Evolutionary conservation across 2,329 filamentous ascomycete genomes (phyloP).

Genomic region (Colletotrichum falcatum): DNA sequence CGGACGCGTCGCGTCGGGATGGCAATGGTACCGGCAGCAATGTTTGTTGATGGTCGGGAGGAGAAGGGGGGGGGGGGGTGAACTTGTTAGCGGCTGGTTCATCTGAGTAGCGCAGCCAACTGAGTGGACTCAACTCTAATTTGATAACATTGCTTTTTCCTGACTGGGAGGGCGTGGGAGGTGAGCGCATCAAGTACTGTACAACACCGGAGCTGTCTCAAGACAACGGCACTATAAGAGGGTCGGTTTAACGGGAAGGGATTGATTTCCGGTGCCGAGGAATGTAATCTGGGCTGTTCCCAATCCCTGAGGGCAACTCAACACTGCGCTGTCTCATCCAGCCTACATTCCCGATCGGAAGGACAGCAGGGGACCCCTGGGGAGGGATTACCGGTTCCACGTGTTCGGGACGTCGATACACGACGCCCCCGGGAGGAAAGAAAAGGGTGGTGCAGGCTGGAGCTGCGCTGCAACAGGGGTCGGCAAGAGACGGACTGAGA

Average conservation of each 20-base stretch:
- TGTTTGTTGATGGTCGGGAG: slow-evolving; percentile 33
- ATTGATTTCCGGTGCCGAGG: slow-evolving; percentile 7
- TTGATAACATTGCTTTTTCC: slow-evolving; percentile 29
- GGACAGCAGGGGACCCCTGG: slow-evolving; percentile 10
- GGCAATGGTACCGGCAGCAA: slow-evolving; percentile 13
- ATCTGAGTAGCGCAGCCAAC: slow-evolving; percentile 22
- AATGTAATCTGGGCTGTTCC: slow-evolving; percentile 38
- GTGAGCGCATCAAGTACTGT: not conserved
- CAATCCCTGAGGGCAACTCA: slow-evolving; percentile 38
- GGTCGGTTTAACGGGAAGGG: slow-evolving; percentile 9
- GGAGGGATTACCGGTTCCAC: slow-evolving; percentile 20
- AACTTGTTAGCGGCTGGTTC: slow-evolving; percentile 8
- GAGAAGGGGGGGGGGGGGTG: slow-evolving; percentile 3
- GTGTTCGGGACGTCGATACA: slow-evolving; percentile 23
- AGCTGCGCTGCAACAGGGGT: slow-evolving; percentile 30
- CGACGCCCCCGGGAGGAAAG: slow-evolving; percentile 11
- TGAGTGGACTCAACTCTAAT: slow-evolving; percentile 33
- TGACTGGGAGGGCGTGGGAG: not conserved
- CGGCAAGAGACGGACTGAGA: slow-evolving; percentile 22
- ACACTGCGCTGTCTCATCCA: slow-evolving; percentile 36
- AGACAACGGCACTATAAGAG: not conserved
- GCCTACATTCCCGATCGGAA: slow-evolving; percentile 32
- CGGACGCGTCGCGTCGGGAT: slow-evolving; percentile 31
- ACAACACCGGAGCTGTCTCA: not conserved
- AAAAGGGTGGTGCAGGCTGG: slow-evolving; percentile 30